Base-by-base conservation (phyloP, 1,284 basidiomycete genomes). In the Coniferiporia weirii region DNA sequence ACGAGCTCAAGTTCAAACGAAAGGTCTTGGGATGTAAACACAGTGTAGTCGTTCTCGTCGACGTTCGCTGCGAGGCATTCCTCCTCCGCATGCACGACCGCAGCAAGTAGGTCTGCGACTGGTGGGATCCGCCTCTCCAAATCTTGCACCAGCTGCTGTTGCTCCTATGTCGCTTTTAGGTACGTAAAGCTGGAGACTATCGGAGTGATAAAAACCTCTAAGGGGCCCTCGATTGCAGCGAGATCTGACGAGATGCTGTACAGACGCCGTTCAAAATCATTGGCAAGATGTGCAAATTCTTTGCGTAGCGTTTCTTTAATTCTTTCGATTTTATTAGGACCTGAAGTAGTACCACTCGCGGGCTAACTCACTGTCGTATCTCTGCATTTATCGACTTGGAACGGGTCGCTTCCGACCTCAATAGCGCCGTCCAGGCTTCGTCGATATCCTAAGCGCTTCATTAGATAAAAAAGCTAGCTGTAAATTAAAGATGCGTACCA, bases 1-100 rank as follows among this genome's bases (percentile, higher is more conserved):
- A 97, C 81, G 12, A 95, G 78, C 69, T 91, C 89, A 1, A 95
- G 79, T 74, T 98, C 96, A 66, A 95, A 97, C 61, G 87, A 84
- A 20, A 98, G 79, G 71, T 98, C 96, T 69, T 95, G 91, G 64
- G 82, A 83, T 0, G 91, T 95, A 68, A 95, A 91, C 13, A 96
- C 84, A 0, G 95, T 98, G 68, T 97, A 93, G 70, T 98, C 95
- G 71, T 98, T 98, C 72, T 98, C 96, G 69, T 98, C 96, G 2
- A 98, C 89, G 66, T 95, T 98, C 17, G 95, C 95, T n/a, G 87
- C 85, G 3, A 75, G 74, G 69, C 95, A 98, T 58, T 89, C 89
- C 8, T 80, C 77, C 66, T 96, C 92, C 1, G 83, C 87, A 3
- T 71, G 75, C 1, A 76, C 77, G 9, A 91, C 85, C 7, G 74